Evolutionary conservation across 179 eudicot species (phyloP).

Genomic region (Vitellaria paradoxa): DNA sequence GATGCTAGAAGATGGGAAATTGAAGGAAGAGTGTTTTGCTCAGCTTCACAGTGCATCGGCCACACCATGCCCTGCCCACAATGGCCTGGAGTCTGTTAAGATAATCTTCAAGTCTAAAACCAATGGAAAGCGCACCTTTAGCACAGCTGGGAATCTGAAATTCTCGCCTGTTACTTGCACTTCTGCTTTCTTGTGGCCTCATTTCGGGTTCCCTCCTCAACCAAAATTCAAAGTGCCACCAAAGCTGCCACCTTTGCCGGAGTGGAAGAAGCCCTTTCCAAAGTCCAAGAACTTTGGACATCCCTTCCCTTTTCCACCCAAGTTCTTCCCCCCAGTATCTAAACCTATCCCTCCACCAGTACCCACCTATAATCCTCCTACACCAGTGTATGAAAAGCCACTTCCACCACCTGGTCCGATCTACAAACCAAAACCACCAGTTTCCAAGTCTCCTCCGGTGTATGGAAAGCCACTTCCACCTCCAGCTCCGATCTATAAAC

Average conservation of each 20-base stretch:
- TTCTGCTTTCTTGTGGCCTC: conserved; percentile 72
- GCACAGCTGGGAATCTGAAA: conserved; percentile 37
- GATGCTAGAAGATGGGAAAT: conserved; percentile 34
- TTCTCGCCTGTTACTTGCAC: conserved; percentile 63
- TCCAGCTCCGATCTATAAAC: conserved; percentile 12
- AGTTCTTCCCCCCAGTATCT: conserved; percentile 3
- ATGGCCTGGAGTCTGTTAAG: conserved; percentile 38
- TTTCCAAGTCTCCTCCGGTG: neutral
- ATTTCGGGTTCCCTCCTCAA: conserved; percentile 41
- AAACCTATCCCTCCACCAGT: neutral
- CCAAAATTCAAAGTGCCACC: conserved; percentile 1
- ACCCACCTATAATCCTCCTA: neutral
- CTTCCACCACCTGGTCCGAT: neutral
- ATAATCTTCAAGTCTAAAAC: conserved; percentile 31
- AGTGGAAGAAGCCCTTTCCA: conserved; percentile 14
- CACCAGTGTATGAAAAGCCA: neutral
- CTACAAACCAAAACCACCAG: neutral
- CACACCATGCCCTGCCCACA: conserved; percentile 48
- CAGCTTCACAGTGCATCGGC: conserved; percentile 68
- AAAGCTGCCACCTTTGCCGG: conserved; percentile 2
- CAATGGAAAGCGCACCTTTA: conserved; percentile 38
- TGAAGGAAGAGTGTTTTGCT: conserved; percentile 60
- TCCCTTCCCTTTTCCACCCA: conserved; percentile 11
- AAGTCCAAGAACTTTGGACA: conserved; percentile 12
- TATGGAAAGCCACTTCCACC: conserved; percentile 10